Evolutionary conservation across 2,329 filamentous ascomycete species (phyloP), one percentile per base, ranked within the genome.

Genomic region (Harringtonia lauricola): DNA sequence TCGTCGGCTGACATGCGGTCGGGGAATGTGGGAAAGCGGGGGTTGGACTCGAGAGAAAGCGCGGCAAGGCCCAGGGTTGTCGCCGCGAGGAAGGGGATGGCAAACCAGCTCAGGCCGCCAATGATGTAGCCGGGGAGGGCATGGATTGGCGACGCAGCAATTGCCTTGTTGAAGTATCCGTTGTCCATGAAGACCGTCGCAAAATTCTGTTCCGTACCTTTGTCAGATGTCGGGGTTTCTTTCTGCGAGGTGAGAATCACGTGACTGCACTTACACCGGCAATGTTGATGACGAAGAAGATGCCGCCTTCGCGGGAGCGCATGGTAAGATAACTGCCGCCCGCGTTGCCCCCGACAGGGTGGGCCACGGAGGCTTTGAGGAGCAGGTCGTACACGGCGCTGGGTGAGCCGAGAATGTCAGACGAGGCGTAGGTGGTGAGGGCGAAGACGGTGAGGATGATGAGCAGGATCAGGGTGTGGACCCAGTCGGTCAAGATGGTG

Each of bases 111-210:
- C 1, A 94, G 71, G 19, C 89, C 88, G 6, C 88, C 88, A 49
- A 90, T 74, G 43, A 95, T 81, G 57, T 95, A 95, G 17, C 88
- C 88, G 0, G 88, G 88, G 3, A 95, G 75, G 0, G 88, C 89
- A 48, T 90, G 80, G 0, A 90, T 83, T 1, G 87, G 87, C 19
- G 79, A 83, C 0, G 89, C 87, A 8, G 89, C 86, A 54, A 95
- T 94, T 15, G 87, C 88, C 63, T 94, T 94, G 71, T 94, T 92
- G 65, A 88, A 94, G 66, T 94, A 94, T 15, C 83, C 81, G 51
- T 89, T 89, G 57, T 94, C 87, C 36, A 87, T 71, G 66, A 94
- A 94, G 4, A 94, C 85, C 1, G 84, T 88, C 46, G 74, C 82
- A 47, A 90, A 92, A 63, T 89, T 89, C 39, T 47, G n/a, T 22